These are phyloP conservation scores for Thraustochytrium sp. DNA, from an alignment of 352 stramenopile species.

Conservation along the genomic window DNA sequence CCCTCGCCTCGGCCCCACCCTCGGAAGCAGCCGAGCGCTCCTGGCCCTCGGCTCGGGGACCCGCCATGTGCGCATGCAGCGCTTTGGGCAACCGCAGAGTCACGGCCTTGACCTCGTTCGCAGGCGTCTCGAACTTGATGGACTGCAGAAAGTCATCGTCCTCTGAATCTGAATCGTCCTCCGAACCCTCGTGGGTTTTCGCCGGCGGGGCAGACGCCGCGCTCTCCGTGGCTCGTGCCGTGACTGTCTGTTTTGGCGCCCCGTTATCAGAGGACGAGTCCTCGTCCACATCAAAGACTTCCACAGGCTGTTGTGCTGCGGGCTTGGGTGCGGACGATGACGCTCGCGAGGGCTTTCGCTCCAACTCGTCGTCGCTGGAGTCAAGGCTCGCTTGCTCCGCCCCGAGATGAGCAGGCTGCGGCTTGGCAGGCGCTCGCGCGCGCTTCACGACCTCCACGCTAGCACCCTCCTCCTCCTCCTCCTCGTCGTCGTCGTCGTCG, in stretches of 20 bases:
- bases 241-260: neutral
- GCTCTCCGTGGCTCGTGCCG: neutral
- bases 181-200: too few relatives aligned
- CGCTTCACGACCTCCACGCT: neutral
- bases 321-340: neutral
- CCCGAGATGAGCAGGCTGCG: neutral
- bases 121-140: neutral
- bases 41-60: too few relatives aligned
- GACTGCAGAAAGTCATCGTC: conserved; percentile 4
- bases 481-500: neutral
- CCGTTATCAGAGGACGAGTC: neutral
- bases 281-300: neutral
- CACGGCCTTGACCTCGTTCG: too few relatives aligned
- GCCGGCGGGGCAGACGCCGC: too few relatives aligned
- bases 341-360: neutral
- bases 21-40: too few relatives aligned
- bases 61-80: too few relatives aligned
- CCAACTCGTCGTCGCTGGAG: neutral
- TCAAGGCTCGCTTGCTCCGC: neutral
- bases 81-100: too few relatives aligned
- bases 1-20: too few relatives aligned
- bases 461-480: neutral
- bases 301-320: neutral
- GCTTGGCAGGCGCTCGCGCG: neutral
- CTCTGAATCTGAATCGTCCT: neutral